A percentile compares a stretch with the other conserved stretches of the same genome.
Conservation (phyloP, 2,329 filamentous ascomycete genomes). For the Graphilbum ipis-grandicollis region DNA sequence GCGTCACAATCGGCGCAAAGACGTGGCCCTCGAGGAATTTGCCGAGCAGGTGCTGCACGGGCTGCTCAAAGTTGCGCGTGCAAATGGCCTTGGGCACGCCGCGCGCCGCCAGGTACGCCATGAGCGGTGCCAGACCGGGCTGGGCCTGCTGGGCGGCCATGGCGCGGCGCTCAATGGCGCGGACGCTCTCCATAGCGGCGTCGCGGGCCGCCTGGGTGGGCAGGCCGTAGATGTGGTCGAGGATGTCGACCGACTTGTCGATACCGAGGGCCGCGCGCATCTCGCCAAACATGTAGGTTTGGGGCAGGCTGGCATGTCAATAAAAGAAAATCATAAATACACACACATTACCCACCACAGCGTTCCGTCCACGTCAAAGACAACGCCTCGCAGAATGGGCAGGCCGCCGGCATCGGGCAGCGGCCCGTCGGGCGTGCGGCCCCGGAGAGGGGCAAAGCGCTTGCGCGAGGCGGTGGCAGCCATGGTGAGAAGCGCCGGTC, state of each 20-base stretch:
- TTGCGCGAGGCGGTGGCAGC: constrained; percentile 15
- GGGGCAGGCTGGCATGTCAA: constrained; percentile 67
- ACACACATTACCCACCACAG: constrained; percentile 43
- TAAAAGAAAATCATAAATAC: not conserved
- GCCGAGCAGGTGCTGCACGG: constrained; percentile 54
- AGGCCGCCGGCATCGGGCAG: constrained; percentile 3
- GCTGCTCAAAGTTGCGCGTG: constrained; percentile 80
- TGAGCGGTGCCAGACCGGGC: constrained; percentile 58
- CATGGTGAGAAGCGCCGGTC: too few relatives aligned
- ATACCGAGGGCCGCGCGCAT: constrained; percentile 70
- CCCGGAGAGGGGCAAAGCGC: constrained; percentile 39
- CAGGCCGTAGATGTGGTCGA: constrained; percentile 69
- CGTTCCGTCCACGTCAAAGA: constrained; percentile 94
- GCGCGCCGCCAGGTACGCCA: constrained; percentile 60
- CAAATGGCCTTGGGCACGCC: constrained; percentile 67
- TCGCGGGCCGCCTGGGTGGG: constrained; percentile 39
- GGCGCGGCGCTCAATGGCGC: constrained; percentile 60
- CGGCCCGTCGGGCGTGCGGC: constrained; percentile 12
- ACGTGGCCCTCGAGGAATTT: constrained; percentile 53
- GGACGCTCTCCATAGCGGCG: constrained; percentile 54
- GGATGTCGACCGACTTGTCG: constrained; percentile 58
- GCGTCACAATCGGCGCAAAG: constrained; percentile 68
- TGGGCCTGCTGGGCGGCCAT: constrained; percentile 72
- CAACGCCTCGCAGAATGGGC: constrained; percentile 33
- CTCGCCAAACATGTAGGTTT: constrained; percentile 87